phyloP scores from a whole-genome alignment of 805 yeast genomes.

The Torulaspora gathmanii region DNA sequence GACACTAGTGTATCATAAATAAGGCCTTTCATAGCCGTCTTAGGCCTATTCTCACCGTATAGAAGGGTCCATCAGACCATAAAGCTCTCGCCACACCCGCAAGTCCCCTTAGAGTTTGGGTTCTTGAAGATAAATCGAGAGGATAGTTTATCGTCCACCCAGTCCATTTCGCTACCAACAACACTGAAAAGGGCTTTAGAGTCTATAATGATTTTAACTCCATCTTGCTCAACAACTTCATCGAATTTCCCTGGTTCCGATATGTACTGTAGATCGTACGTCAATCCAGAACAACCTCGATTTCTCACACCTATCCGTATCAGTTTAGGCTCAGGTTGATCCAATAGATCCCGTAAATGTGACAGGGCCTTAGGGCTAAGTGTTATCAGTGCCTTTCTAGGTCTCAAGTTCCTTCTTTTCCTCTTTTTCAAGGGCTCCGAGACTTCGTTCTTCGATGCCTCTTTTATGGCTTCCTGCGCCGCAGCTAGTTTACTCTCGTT shows the following conservation, averaged over 20 bases:
- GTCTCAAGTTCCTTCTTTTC: conserved; percentile 63
- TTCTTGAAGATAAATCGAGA: conserved; percentile 88
- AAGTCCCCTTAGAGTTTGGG: conserved; percentile 95
- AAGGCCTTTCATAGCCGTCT: not conserved
- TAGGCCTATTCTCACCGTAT: not conserved
- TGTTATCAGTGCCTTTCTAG: conserved; percentile 85
- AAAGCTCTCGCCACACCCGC: conserved; percentile 98
- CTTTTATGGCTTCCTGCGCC: conserved; percentile 13
- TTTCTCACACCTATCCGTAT: conserved; percentile 92
- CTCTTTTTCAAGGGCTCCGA: conserved; percentile 31
- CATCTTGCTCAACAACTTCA: conserved; percentile 89
- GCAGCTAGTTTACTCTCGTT: conserved; percentile 24
- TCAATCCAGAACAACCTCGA: conserved; percentile 94
- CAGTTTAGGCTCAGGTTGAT: conserved; percentile 81
- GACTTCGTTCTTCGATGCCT: conserved; percentile 2
- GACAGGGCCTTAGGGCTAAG: conserved; percentile 68
- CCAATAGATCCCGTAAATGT: conserved; percentile 63
- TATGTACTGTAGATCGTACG: conserved; percentile 89
- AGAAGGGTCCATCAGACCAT: conserved; percentile 54
- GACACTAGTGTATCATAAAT: conserved; percentile 2
- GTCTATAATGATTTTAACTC: conserved; percentile 86
- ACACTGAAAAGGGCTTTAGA: conserved; percentile 94
- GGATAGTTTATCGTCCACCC: conserved; percentile 89
- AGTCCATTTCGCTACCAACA: conserved; percentile 97
- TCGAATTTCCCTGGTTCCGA: conserved; percentile 90